Conservation (phyloP, 306 rosid species). For the Dalbergia cochinchinensis region DNA sequence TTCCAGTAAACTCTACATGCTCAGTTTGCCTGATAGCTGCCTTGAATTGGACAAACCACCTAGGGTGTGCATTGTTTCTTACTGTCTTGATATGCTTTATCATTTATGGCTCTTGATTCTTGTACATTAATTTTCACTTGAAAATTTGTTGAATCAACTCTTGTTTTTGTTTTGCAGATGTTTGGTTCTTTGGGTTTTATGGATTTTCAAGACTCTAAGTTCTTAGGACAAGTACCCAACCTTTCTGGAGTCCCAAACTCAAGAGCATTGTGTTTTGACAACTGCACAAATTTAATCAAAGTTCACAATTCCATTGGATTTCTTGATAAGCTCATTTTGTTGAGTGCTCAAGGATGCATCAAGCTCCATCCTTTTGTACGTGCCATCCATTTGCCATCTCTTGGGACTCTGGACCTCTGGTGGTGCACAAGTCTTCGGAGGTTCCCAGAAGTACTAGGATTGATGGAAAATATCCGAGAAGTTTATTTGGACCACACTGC, state of each 20-base stretch:
- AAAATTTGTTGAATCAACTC: too few relatives aligned
- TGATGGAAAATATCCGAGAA: conserved; percentile 30
- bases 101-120: too few relatives aligned
- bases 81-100: not conserved
- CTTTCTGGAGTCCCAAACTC: not conserved
- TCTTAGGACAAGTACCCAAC: not conserved
- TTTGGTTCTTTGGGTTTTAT: not conserved
- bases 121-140: too few relatives aligned
- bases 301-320: conserved; percentile 33
- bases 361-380: not conserved
- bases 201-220: conserved; percentile 9
- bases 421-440: conserved; percentile 9
- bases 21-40: not conserved
- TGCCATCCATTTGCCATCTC: conserved; percentile 28
- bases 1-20: not conserved
- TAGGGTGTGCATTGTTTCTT: not conserved
- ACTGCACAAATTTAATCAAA: conserved; percentile 15
- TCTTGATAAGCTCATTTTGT: not conserved
- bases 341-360: conserved; percentile 33
- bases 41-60: not conserved
- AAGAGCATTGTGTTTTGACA: not conserved
- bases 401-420: conserved; percentile 31
- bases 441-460: conserved; percentile 7
- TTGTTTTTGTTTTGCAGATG: not conserved
- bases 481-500: not conserved